Conservation (phyloP, 306 rosid genomes). For the Begonia loranthoides region DNA sequence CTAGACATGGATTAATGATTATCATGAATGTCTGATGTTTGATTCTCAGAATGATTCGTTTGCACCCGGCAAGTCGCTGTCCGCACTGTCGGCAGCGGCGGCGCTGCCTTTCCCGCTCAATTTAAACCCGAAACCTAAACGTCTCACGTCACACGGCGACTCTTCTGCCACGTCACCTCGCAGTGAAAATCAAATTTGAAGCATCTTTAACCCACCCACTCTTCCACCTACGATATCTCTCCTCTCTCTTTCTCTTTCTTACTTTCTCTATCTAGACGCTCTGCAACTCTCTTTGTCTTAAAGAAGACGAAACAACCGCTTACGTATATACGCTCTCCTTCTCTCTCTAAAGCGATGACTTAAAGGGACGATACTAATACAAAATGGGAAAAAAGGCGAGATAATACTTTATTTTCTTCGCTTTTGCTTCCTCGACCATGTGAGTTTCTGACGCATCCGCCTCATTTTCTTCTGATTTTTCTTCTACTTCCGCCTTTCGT, state of each 20-base stretch:
- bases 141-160: no score
- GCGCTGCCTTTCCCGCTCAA: slow-evolving; percentile 21
- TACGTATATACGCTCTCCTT: no score
- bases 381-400: slow-evolving; percentile 1
- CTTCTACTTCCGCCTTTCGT: slow-evolving; percentile 1
- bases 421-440: slow-evolving; percentile 60
- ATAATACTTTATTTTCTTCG: slow-evolving; percentile 25
- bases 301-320: slow-evolving; percentile 69
- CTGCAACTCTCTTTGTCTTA: slow-evolving; percentile 57
- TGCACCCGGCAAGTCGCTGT: no score
- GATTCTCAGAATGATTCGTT: no score
- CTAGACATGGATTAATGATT: no score
- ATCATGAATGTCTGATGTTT: no score
- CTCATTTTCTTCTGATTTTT: background rate
- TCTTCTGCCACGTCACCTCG: slow-evolving; percentile 28
- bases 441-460: slow-evolving; percentile 77
- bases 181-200: slow-evolving; percentile 4
- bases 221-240: slow-evolving; percentile 4
- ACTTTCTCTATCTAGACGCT: background rate
- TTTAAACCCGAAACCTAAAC: slow-evolving; percentile 20
- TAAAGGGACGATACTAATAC: slow-evolving; percentile 12
- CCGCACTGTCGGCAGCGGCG: no score
- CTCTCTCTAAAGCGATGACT: slow-evolving; percentile 9
- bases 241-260: slow-evolving; percentile 6
- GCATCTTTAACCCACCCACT: slow-evolving; percentile 1